Evolutionary conservation across 2,329 filamentous ascomycete genomes (phyloP), one percentile per base, ranked within the genome.

Genomic region (Claviceps capensis): DNA sequence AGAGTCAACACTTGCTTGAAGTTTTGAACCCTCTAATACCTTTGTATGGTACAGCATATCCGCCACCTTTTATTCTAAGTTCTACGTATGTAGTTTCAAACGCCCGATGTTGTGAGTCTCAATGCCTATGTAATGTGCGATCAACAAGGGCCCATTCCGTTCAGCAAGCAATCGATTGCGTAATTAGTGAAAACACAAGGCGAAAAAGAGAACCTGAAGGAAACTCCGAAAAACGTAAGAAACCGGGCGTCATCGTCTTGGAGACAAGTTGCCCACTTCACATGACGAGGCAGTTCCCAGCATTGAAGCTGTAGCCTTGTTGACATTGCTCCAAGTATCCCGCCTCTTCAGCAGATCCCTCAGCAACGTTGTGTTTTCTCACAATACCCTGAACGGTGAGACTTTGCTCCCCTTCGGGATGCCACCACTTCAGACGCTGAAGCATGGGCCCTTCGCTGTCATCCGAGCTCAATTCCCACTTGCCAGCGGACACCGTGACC

Each of bases 401-500:
- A 47, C 72, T 82, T 68, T 97, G 91, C 58, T 89, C 81, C 2
- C 91, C 93, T 52, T 85, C 83, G 1, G 80, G 81, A 68, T 98
- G 90, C 90, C 91, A 96, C 93, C 93, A 98, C 59, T 80, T 81
- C 56, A 98, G 69, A 57, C 78, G 78, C 70, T 96, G 91, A 54
- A 88, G 72, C 58, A 81, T 71, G 5, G 80, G 81, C 0, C 79
- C 81, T 55, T 86, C 79, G 8, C 81, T 77, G 52, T 89, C 85
- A 54, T 89, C 83, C 5, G 73, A 77, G 58, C 81, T 82, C 55
- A 97, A 88, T 59, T 85, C 82, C 90, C 90, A 98, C 63, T 91
- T 93, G 6, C 94, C 94, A 0, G 85, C 86, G 49, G 81, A 88
- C 30, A 89, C 85, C 51, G 85, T 78, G 4, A 98, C 82, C 0